Percentiles rank a stretch among this genome's conserved stretches.
These are phyloP conservation scores for Corymbia maculata DNA, from an alignment of 345 rosid genomes.

Conservation along the genomic window DNA sequence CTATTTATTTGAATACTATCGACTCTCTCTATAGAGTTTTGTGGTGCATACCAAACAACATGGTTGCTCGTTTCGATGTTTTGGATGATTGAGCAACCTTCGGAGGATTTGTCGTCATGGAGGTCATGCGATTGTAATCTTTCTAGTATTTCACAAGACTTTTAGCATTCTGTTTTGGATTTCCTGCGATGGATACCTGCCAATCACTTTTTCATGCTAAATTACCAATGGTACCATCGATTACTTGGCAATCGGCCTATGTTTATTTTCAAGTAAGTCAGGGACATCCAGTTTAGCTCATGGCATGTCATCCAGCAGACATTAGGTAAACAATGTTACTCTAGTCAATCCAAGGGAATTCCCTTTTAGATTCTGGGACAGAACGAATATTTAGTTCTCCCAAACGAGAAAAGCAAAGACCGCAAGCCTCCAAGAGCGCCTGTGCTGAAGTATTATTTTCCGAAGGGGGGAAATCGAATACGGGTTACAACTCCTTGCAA, in stretches of 20 bases:
- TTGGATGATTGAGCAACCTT: neutral
- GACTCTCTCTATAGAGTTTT: neutral
- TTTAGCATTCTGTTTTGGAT: neutral
- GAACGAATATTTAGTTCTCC: neutral
- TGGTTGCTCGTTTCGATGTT: neutral
- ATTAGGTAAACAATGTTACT: neutral
- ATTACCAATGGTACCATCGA: neutral
- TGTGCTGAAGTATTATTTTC: neutral
- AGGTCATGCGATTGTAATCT: neutral
- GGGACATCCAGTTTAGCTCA: neutral
- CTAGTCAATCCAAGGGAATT: neutral
- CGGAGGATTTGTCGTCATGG: neutral
- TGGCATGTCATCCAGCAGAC: neutral
- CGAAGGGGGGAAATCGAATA: neutral
- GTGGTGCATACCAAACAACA: neutral
- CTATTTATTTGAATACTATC: neutral
- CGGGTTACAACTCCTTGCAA: neutral
- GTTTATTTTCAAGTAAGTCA: neutral
- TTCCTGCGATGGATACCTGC: neutral
- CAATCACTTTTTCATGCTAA: neutral
- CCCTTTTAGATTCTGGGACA: neutral
- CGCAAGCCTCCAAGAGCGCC: neutral
- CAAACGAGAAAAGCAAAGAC: neutral
- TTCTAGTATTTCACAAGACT: neutral
- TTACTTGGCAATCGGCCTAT: neutral